Evolutionary conservation across 2,329 filamentous ascomycete genomes (phyloP), one percentile per base, ranked within the genome.

Genomic region (Aspergillus vadensis): DNA sequence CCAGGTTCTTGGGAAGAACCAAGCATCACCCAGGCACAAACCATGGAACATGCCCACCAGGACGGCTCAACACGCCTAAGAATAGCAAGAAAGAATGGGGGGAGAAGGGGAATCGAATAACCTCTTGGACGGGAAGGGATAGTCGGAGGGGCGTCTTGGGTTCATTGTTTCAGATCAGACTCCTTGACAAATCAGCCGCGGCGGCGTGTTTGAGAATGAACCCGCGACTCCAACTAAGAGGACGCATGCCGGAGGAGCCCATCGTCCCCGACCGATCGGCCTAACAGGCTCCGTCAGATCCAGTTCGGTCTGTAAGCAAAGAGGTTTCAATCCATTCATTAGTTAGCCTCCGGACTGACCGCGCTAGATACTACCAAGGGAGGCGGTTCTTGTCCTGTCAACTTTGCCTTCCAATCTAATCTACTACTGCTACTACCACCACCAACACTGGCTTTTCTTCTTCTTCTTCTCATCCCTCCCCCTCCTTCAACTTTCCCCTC

Each of bases 131-230:
- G 43, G 25, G 39, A 32, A 49, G 52, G 38, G 54, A 53, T 60
- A 59, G 50, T 57, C 56, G 60, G 59, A 53, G 50, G 50, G 50
- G 50, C 32, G 14, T 21, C 38, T 53, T 53, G 52, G 23, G 56
- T 39, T 60, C 63, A 64, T 65, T 67, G 65, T 67, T 67, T 67
- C 65, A 67, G 63, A 50, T 67, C 50, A 30, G 39, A 38, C 39
- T 27, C 51, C 60, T 51, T 63, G 63, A 64, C 65, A 66, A 65
- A 67, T 67, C 65, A 65, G 23, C 50, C 44, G 58, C 48, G 53
- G 23, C 50, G 52, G 54, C 58, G 63, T 60, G 58, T 60, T 60
- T 60, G 58, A 60, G 58, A 50, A 52, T 39, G 54, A 55, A 41
- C 36, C 57, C 57, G 54, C 50, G 32, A 36, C 41, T 44, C 41